Base-by-base conservation (phyloP, 2,329 filamentous ascomycete species). In the Ascochyta rabiei region DNA sequence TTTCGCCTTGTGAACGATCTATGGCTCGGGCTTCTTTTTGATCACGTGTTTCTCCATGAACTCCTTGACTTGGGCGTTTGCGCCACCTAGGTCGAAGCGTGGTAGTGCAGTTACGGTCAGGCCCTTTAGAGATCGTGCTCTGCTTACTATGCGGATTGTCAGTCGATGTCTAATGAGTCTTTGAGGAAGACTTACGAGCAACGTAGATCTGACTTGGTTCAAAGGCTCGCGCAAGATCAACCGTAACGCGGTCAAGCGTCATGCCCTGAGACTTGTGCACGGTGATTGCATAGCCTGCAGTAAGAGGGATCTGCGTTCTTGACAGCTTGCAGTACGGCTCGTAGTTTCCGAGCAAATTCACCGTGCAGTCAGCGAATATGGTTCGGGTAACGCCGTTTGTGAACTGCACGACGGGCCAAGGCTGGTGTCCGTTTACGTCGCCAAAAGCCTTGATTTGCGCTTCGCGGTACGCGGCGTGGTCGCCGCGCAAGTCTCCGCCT, bases 131-230 rank as follows among this genome's bases (percentile, higher is more conserved):
- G 76, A 78, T 15, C 76, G 77, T n/a, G 82, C 84, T 57, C 85
- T 73, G 18, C 82, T 84, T 15, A 87, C 75, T 72, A n/a, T 23
- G 8, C 12, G 12, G 6, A 13, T 9, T 0, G 12, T 68, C 38
- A 64, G 45, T 35, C 19, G 6, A 2, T n/a, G 15, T 35, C 23
- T 23, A 10, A 2, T 7, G 7, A 2, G 7, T n/a, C 13, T 18
- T 18, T 12, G 21, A 48, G 13, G 31, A 16, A 34, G 31, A 63
- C 69, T 60, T 61, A 73, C 70, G 60, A n/a, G 84, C 84, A 7
- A 88, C 86, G 52, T 89, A 88, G 0, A 81, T 80, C 70, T 87
- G 85, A 0, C 84, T 84, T 24, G 79, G 75, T 53, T 83, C 82
- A 61, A 87, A 88, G 0, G 78, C 78, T 5, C 70, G 67, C 0